Evolutionary conservation across 2,329 filamentous ascomycete genomes (phyloP), one percentile per base, ranked within the genome.

Genomic region (Pezicula radicicola): DNA sequence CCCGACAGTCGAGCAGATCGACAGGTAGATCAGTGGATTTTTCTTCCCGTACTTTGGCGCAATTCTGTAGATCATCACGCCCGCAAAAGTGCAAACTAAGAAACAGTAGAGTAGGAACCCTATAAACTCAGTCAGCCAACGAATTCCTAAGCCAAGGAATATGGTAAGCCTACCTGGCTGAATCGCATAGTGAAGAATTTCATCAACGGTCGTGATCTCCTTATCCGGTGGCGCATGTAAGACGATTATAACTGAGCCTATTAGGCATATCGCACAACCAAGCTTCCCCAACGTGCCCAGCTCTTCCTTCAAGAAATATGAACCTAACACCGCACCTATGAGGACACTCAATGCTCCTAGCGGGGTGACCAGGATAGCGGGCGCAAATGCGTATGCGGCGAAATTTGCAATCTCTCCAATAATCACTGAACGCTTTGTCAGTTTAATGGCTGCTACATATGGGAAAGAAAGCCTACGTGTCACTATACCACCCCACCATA

Each of bases 281-380:
- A 99, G 82, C 71, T 95, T 95, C 37, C 94, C 94, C 61, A 99
- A 72, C 19, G 85, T 86, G n/a, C 94, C 94, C 52, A 99, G 75
- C 69, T 90, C 84, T 71, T 99, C 94, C 50, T 91, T 81, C 56
- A 99, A 76, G 68, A 97, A 96, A 71, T 99, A 97, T 57, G 94
- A 92, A 47, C 94, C 93, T 52, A 99, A 74, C 28, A 99, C 91
- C 18, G 94, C 92, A 59, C 91, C 94, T 65, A 99, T 97, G 59
- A 99, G 77, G 52, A 99, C 95, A 67, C 90, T 94, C 56, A 99
- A 79, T 51, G 94, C 94, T 55, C 94, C 94, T 21, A 99, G 77
- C 25, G 94, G 94, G 5, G 94, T 99, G 39, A 99, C 94, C 49
- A 99, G 80, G 71, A 99, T 99, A n/a, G 94, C 95, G 39, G 94